Conservation (phyloP, 148 eudicot genomes). For the Camellia sinensis region DNA sequence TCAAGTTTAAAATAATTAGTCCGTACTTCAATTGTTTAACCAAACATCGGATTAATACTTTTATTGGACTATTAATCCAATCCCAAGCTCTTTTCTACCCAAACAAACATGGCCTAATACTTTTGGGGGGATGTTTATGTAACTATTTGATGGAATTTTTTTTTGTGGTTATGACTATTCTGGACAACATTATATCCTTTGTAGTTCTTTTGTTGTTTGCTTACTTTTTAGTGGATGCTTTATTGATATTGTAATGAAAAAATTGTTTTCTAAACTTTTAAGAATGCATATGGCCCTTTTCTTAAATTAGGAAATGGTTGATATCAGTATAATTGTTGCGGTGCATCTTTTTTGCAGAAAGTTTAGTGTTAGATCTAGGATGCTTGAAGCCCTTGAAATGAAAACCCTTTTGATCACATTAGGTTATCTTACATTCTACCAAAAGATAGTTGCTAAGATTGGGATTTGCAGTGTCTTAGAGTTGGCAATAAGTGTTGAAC, state of each 20-base stretch:
- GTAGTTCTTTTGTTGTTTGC: background rate
- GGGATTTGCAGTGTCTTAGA: too few species aligned
- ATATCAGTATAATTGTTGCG: too few species aligned
- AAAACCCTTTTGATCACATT: background rate
- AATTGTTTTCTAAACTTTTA: background rate
- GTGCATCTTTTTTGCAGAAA: background rate
- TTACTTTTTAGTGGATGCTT: background rate
- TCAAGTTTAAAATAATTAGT: too few species aligned
- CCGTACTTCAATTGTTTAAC: too few species aligned
- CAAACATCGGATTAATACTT: too few species aligned
- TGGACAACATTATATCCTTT: background rate
- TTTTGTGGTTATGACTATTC: background rate
- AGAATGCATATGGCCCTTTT: background rate
- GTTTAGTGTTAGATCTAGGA: background rate
- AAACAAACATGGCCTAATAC: too few species aligned
- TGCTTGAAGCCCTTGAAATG: background rate
- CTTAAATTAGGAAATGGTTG: background rate
- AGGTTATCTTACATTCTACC: background rate
- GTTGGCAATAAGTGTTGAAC: background rate
- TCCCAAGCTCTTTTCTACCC: too few species aligned
- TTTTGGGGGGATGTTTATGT: background rate
- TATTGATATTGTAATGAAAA: background rate
- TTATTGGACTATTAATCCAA: too few species aligned
- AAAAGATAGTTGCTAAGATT: too few species aligned
- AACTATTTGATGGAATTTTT: background rate